Percentiles rank a stretch among this genome's conserved stretches.
Evolutionary conservation across 352 stramenopile species (phyloP).

Genomic region (Globisporangium recalcitrans): DNA sequence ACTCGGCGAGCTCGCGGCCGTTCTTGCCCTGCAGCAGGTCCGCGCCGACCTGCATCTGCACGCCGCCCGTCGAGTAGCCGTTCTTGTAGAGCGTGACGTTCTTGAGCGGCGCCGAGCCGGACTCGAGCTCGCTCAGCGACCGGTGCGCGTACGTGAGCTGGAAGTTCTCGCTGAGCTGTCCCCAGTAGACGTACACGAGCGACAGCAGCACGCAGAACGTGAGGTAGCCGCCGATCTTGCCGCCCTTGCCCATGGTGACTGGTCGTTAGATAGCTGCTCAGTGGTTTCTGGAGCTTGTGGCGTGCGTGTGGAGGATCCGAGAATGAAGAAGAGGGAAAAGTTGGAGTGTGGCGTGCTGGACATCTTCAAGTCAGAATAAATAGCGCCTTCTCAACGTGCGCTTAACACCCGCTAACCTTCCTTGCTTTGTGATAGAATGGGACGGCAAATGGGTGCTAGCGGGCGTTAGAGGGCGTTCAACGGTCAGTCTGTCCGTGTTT

Average conservation of each 20-base stretch:
- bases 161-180: conserved; percentile 52
- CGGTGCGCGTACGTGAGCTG: conserved; percentile 59
- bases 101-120: conserved; percentile 34
- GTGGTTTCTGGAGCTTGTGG: neutral
- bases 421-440: neutral
- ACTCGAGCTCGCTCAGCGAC: conserved; percentile 35
- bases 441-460: neutral
- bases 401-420: neutral
- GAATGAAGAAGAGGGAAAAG: neutral
- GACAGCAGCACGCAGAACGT: conserved; percentile 34
- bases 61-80: conserved; percentile 67
- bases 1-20: conserved; percentile 55
- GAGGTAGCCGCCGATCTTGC: conserved; percentile 34
- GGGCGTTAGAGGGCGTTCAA: neutral
- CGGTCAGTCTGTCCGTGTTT: neutral
- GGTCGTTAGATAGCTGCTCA: neutral
- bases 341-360: neutral
- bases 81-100: conserved; percentile 78
- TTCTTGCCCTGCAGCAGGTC: conserved; percentile 49
- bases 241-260: conserved; percentile 43
- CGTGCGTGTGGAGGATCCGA: neutral
- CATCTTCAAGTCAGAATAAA: conserved; percentile 9
- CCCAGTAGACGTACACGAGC: conserved; percentile 50
- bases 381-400: neutral
- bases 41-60: conserved; percentile 62